Evolutionary conservation across 441 rosid species (phyloP).

Genomic region (Bruguiera hainesii): DNA sequence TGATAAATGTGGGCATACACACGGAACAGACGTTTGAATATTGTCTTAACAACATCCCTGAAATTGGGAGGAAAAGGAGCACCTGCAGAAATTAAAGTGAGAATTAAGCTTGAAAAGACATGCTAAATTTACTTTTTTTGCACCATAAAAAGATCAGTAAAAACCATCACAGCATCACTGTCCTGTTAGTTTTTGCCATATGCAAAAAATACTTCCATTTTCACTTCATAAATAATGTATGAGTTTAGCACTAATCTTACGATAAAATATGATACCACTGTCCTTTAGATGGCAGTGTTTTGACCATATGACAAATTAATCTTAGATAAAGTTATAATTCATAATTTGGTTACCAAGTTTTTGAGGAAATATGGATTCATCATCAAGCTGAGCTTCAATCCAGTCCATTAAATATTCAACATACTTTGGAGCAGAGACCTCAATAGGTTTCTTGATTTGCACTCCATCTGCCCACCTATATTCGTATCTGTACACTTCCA

Average conservation of each 20-base stretch:
- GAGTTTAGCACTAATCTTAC: not conserved
- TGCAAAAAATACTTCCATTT: not conserved
- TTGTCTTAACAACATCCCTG: slow-evolving; percentile 94
- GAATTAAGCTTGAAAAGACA: not conserved
- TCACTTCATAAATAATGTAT: not conserved
- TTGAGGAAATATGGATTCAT: slow-evolving; percentile 94
- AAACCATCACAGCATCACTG: slow-evolving; percentile 2
- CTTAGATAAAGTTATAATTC: slow-evolving; percentile 1
- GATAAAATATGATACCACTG: slow-evolving; percentile 1
- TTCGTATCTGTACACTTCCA: slow-evolving; percentile 60
- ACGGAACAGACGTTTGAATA: slow-evolving; percentile 89
- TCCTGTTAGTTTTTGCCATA: too few relatives aligned
- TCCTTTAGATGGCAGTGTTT: slow-evolving; percentile 5
- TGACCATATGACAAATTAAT: not conserved
- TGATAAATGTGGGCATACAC: slow-evolving; percentile 96
- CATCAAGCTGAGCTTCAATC: slow-evolving; percentile 95
- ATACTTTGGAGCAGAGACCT: slow-evolving; percentile 97
- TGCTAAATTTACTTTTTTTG: not conserved
- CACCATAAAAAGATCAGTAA: not conserved
- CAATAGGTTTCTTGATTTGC: slow-evolving; percentile 94
- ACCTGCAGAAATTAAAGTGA: slow-evolving; percentile 43
- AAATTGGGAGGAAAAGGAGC: slow-evolving; percentile 93
- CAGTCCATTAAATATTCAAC: slow-evolving; percentile 98
- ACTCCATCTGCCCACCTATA: slow-evolving; percentile 99
- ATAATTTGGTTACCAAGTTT: slow-evolving; percentile 67